Percentiles rank a stretch among this genome's conserved stretches.
Evolutionary conservation across 441 rosid genomes (phyloP).

Genomic region (Gossypium lobatum): DNA sequence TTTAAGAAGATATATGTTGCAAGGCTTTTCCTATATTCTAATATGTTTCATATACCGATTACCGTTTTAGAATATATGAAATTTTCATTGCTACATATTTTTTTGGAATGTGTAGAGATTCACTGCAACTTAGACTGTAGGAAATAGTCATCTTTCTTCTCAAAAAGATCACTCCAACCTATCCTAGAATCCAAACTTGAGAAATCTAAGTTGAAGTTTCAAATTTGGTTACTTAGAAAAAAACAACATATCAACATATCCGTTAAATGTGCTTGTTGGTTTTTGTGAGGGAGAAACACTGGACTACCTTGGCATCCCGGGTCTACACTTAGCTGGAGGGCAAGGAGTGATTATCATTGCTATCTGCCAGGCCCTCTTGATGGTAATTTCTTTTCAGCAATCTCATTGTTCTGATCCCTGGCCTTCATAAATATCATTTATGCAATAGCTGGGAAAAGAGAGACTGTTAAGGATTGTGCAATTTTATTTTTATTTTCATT

Average conservation of each 20-base stretch:
- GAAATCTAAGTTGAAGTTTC: neutral
- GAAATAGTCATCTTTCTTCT: neutral
- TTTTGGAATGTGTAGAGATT: neutral
- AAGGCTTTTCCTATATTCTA: neutral
- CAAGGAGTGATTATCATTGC: slow-evolving; percentile 84
- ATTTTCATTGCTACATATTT: neutral
- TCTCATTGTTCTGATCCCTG: neutral
- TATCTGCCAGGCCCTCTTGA: slow-evolving; percentile 79
- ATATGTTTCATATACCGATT: neutral
- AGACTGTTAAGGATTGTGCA: neutral
- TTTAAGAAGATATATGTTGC: neutral
- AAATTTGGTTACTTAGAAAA: neutral
- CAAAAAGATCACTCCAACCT: neutral
- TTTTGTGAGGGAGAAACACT: slow-evolving; percentile 70
- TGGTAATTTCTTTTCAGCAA: slow-evolving; percentile 39
- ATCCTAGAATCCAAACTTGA: neutral
- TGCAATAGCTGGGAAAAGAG: neutral
- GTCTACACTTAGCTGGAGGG: slow-evolving; percentile 89
- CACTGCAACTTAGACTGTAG: neutral
- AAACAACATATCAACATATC: neutral
- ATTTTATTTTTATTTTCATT: neutral
- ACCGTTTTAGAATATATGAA: neutral
- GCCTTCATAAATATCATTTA: neutral
- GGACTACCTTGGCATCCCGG: slow-evolving; percentile 92
- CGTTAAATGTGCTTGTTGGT: neutral